phyloP scores from a whole-genome alignment of 371 early-diverging fungal species.

The Enteropsectra breve region DNA sequence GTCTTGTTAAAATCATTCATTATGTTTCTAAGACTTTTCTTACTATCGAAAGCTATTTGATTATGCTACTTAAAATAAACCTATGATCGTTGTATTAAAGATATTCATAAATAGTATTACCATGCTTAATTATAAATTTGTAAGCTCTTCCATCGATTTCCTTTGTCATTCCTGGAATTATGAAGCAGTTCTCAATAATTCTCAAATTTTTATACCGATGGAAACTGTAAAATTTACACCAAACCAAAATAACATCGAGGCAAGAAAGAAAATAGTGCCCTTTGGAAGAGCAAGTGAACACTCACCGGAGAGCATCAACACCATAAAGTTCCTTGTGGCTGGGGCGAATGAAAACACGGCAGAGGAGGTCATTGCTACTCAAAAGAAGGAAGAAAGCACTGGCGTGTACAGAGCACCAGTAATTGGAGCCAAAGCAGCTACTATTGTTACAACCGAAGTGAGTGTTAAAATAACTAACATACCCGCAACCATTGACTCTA shows the following conservation, averaged over 20 bases:
- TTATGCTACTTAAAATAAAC: too few relatives aligned
- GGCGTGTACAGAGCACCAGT: neutral
- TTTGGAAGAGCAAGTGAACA: constrained; percentile 22
- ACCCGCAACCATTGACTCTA: neutral
- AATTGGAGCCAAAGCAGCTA: neutral
- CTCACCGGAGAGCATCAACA: neutral
- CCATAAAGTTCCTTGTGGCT: neutral
- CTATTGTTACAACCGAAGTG: neutral
- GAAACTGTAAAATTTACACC: constrained; percentile 17
- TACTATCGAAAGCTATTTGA: too few relatives aligned
- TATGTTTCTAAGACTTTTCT: too few relatives aligned
- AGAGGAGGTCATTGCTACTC: neutral
- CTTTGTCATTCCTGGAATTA: neutral
- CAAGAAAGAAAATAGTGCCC: constrained; percentile 9
- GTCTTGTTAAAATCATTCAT: too few relatives aligned
- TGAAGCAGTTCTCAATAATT: neutral
- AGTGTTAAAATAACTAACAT: constrained; percentile 21
- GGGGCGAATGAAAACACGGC: neutral
- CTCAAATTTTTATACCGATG: constrained; percentile 9
- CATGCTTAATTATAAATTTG: too few relatives aligned
- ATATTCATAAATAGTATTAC: too few relatives aligned
- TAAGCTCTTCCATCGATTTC: neutral
- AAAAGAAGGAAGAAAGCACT: neutral
- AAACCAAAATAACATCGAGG: constrained; percentile 1
- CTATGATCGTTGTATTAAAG: too few relatives aligned